These are phyloP conservation scores for Bidens hawaiensis DNA, from an alignment of 140 eudicot species.

Conservation along the genomic window DNA sequence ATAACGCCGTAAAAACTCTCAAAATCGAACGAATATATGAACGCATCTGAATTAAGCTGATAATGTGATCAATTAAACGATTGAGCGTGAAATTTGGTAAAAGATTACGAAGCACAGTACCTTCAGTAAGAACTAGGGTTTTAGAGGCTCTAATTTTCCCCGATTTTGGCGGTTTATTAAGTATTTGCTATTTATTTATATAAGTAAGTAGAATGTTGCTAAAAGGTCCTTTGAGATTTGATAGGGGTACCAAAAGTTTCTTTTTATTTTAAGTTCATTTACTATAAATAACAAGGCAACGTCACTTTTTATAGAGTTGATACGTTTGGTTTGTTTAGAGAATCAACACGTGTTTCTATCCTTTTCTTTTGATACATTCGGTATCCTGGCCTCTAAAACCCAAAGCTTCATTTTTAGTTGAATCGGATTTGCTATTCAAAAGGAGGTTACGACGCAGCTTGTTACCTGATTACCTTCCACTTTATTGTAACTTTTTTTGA, in stretches of 20 bases:
- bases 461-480: too few species aligned
- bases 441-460: too few species aligned
- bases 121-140: constrained; percentile 8
- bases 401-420: too few species aligned
- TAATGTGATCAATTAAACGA: background rate
- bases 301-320: background rate
- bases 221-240: background rate
- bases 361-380: too few species aligned
- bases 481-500: too few species aligned
- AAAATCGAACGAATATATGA: background rate
- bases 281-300: background rate
- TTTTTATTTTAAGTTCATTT: too few species aligned
- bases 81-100: background rate
- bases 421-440: too few species aligned
- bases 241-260: too few species aligned
- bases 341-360: too few species aligned
- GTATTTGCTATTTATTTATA: background rate
- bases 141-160: background rate
- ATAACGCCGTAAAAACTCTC: background rate
- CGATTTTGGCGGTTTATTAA: background rate
- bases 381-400: too few species aligned
- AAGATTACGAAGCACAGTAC: background rate
- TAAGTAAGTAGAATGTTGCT: background rate
- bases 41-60: background rate
- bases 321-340: too few species aligned